Percentiles rank a stretch among this genome's conserved stretches.
Evolutionary conservation across 345 rosid species (phyloP).

Genomic region (Aethionema arabicum): DNA sequence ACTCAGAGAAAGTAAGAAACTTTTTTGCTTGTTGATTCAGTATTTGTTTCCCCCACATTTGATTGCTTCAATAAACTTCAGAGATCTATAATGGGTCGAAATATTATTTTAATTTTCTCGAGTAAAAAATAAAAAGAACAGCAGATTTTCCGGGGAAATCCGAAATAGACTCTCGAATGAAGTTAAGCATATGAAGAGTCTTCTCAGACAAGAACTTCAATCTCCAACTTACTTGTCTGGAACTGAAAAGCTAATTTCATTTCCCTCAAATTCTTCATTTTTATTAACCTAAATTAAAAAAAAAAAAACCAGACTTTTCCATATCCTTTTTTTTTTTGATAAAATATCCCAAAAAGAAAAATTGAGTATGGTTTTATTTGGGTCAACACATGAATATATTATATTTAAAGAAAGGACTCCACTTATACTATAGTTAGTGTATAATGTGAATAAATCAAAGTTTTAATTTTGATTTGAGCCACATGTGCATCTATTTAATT

Average conservation of each 20-base stretch:
- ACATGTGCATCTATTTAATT: neutral
- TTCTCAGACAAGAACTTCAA: slow-evolving; percentile 33
- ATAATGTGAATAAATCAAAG: neutral
- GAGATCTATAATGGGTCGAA: slow-evolving; percentile 28
- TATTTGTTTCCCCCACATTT: slow-evolving; percentile 7
- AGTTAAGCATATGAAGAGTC: slow-evolving; percentile 24
- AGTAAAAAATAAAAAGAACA: slow-evolving; percentile 1
- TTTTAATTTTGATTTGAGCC: neutral
- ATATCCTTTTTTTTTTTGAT: neutral
- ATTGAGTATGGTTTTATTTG: neutral
- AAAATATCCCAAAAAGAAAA: neutral
- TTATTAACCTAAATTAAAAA: neutral
- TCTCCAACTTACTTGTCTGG: slow-evolving; percentile 38
- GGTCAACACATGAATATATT: slow-evolving; percentile 10
- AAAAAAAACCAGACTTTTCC: neutral
- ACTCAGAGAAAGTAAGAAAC: slow-evolving; percentile 1
- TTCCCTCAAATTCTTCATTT: slow-evolving; percentile 5
- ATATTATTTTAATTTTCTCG: neutral
- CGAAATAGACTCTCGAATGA: slow-evolving; percentile 6
- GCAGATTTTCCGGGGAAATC: slow-evolving; percentile 9
- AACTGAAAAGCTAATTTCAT: neutral
- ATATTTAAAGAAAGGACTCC: neutral
- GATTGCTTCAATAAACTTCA: slow-evolving; percentile 29
- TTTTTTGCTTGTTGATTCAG: neutral
- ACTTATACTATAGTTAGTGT: neutral